These are phyloP conservation scores for Debaryomycetaceae sp. DNA, from an alignment of 1,139 yeast species.

Conservation along the genomic window DNA sequence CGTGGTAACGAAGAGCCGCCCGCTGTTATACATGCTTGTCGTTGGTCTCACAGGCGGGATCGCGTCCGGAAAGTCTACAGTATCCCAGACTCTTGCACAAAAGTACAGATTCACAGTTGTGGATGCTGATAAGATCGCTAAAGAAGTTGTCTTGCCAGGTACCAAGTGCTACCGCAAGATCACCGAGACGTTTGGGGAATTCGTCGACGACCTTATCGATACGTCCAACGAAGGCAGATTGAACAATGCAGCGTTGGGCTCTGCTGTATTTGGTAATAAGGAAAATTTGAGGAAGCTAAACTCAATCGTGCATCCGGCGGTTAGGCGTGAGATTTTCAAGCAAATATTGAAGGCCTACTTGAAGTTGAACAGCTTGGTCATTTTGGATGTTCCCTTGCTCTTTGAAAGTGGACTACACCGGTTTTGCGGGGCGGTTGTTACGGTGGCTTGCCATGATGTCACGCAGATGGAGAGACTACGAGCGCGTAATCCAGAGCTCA, in stretches of 20 bases:
- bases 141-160: slow-evolving; percentile 78
- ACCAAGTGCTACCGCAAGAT: slow-evolving; percentile 58
- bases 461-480: slow-evolving; percentile 54
- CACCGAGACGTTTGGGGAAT: slow-evolving; percentile 44
- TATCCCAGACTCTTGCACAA: slow-evolving; percentile 46
- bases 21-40: slow-evolving; percentile 83
- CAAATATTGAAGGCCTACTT: slow-evolving; percentile 51
- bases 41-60: slow-evolving; percentile 96
- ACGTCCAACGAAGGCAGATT: slow-evolving; percentile 37
- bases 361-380: slow-evolving; percentile 38
- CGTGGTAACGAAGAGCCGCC: too few species aligned
- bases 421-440: slow-evolving; percentile 62
- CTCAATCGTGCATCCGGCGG: slow-evolving; percentile 82
- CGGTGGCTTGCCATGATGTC: slow-evolving; percentile 51
- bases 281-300: slow-evolving; percentile 50
- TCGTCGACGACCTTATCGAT: slow-evolving; percentile 42
- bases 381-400: slow-evolving; percentile 82
- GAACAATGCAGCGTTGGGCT: slow-evolving; percentile 68
- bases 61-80: slow-evolving; percentile 92
- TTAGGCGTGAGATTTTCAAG: slow-evolving; percentile 54
- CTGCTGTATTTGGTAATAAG: slow-evolving; percentile 61
- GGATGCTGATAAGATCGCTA: slow-evolving; percentile 87
- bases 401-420: slow-evolving; percentile 68
- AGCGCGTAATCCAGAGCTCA: slow-evolving; percentile 56
- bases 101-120: slow-evolving; percentile 49